Evolutionary conservation across 2,329 filamentous ascomycete genomes (phyloP).

Genomic region (Epichloe sylvatica): DNA sequence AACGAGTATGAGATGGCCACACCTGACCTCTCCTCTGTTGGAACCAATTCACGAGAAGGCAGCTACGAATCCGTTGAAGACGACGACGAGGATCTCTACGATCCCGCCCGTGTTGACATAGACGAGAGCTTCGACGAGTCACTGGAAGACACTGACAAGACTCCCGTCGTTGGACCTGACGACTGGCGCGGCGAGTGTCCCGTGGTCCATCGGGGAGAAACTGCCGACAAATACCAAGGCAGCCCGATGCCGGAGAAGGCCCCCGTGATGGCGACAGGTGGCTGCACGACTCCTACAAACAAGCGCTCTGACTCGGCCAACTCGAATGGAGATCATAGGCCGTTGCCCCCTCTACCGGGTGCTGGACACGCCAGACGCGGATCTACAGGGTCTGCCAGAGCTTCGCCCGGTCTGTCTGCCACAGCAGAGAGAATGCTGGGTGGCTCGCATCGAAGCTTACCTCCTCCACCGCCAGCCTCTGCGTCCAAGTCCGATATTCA

Average conservation of each 20-base stretch:
- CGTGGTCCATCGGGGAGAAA: conserved; percentile 15
- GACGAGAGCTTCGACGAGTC: conserved; percentile 95
- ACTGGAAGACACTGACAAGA: conserved; percentile 91
- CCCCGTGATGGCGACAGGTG: conserved; percentile 28
- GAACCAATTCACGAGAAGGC: conserved; percentile 78
- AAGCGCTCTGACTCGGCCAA: conserved; percentile 57
- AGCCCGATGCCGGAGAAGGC: conserved; percentile 50
- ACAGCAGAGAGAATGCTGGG: conserved; percentile 58
- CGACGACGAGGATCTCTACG: conserved; percentile 45
- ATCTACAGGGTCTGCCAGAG: conserved; percentile 33
- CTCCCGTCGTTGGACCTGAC: conserved; percentile 91
- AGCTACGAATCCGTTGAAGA: conserved; percentile 81
- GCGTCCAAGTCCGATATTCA: conserved; percentile 66
- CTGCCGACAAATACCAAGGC: conserved; percentile 40
- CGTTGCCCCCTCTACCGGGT: conserved; percentile 73
- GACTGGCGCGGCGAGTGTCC: conserved; percentile 75
- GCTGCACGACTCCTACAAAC: conserved; percentile 31
- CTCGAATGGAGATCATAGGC: conserved; percentile 70
- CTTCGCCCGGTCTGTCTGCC: conserved; percentile 51
- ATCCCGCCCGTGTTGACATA: conserved; percentile 33
- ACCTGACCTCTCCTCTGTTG: conserved; percentile 84
- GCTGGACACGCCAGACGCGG: conserved; percentile 28
- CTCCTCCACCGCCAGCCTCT: conserved; percentile 54
- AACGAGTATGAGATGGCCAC: conserved; percentile 99
- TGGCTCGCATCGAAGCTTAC: conserved; percentile 52